Base-by-base conservation (phyloP, 352 stramenopile genomes). In the Phytophthora quininea region DNA sequence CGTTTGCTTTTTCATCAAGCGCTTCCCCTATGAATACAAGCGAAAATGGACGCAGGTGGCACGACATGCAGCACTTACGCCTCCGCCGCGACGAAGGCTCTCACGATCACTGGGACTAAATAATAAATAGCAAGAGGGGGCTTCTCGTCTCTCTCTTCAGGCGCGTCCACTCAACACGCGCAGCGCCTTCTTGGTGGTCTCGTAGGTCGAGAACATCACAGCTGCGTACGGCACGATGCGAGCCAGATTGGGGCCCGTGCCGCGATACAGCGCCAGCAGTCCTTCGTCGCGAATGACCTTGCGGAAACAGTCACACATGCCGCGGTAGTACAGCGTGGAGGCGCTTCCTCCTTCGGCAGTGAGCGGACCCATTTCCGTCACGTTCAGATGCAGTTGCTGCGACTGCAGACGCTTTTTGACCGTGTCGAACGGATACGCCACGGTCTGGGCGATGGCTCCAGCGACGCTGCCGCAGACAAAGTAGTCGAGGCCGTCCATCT, bases 191-290 rank as follows among this genome's bases (percentile, higher is more conserved):
- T 94, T 94, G 55, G 81, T 91, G 68, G 77, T 84, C 67, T 94
- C 86, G 58, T 89, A 94, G 30, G 86, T 90, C 63, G 80, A 89
- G 68, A 93, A 95, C 82, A 92, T 92, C 55, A 95, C 80, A 14
- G 88, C 88, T 1, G 85, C 83, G 70, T 92, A 93, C 47, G 88
- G 88, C 31, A 93, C 82, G 58, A 95, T 86, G 40, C 87, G 86
- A 9, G 83, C 79, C 51, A 93, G 74, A 64, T 95, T 95, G 52
- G 88, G 79, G n/a, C 89, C 59, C 2, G 84, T 92, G 52, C 88
- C 86, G 37, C 85, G 84, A 63, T 93, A 96, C 48, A 96, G 73
- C 59, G 79, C 86, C 32, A 86, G 42, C 10, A 73, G 64, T 0
- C 88, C 88, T 76, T 94, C 88, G 40, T 93, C 80, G 5, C 74